Evolutionary conservation across 257 asterid species (phyloP).

Genomic region (Nicotiana undulata): DNA sequence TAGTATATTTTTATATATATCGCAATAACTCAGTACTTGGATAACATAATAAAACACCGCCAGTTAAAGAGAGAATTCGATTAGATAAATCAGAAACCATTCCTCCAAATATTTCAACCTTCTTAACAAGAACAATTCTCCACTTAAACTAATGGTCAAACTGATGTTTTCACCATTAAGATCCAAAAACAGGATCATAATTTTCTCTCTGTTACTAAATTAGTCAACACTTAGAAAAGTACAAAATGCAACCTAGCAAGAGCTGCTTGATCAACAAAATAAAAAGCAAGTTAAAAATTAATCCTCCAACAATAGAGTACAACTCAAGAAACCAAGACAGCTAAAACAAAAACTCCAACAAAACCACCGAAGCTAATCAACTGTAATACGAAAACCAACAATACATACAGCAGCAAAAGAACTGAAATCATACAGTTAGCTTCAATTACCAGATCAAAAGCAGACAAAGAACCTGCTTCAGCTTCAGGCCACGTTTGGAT

Average conservation of each 20-base stretch:
- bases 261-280: not conserved
- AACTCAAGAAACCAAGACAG: not conserved
- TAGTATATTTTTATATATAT: not conserved
- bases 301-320: not conserved
- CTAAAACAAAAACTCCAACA: not conserved
- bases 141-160: not conserved
- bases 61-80: not conserved
- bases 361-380: not conserved
- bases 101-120: not conserved
- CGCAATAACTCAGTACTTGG: not conserved
- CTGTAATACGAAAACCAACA: not conserved
- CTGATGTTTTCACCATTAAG: not conserved
- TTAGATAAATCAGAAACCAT: not conserved
- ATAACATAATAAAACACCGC: not conserved
- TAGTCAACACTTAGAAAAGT: not conserved
- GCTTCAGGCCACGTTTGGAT: not conserved
- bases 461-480: not conserved
- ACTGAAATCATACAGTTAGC: not conserved
- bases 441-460: conserved; percentile 4
- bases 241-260: not conserved
- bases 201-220: not conserved
- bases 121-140: not conserved
- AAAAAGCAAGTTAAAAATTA: not conserved
- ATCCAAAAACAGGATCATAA: not conserved
- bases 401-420: not conserved